Evolutionary conservation across 2,329 filamentous ascomycete genomes (phyloP), one percentile per base, ranked within the genome.

Genomic region (Fusarium sp.): DNA sequence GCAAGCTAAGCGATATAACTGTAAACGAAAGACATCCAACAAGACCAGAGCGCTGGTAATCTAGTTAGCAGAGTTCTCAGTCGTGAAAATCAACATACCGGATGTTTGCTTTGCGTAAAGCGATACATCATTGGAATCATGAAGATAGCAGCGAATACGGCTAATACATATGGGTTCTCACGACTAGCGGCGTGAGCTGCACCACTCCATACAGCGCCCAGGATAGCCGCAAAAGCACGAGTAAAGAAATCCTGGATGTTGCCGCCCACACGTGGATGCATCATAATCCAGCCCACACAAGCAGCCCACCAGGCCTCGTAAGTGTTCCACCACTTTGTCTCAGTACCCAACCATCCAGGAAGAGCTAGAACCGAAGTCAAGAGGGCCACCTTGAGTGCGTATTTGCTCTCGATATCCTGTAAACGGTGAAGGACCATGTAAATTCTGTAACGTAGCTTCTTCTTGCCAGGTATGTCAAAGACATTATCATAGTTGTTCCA

Each of bases 71-170:
- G 8, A 60, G 24, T 22, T 30, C 11, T 8, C 6, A 14, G 8
- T 24, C 4, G 10, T 5, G 22, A 22, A 15, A 8, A 12, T 18
- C 20, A 25, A 50, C 80, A 73, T 80, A 85, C 83, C 34, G 86
- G 85, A 75, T 89, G 87, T 11, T 81, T 77, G 71, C 86, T 88
- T 60, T 86, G 85, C 0, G 86, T 86, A 63, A 83, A 88, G 29
- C 87, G 81, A 64, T 88, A 87, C 14, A 88, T 78, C 87, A 88
- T 88, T 1, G 87, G 88, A n/a, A 87, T 71, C 85, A 89, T 88
- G 71, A 84, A 89, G 8, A 89, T 79, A 5, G 81, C 80, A 16
- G 86, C 84, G 76, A 89, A 89, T 0, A 82, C 83, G 6, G 84
- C 86, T 76, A 88, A 83, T 3, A 89, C 82, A 70, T 84, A 88